phyloP scores from a whole-genome alignment of 345 rosid species.

The Lumnitzera littorea region DNA sequence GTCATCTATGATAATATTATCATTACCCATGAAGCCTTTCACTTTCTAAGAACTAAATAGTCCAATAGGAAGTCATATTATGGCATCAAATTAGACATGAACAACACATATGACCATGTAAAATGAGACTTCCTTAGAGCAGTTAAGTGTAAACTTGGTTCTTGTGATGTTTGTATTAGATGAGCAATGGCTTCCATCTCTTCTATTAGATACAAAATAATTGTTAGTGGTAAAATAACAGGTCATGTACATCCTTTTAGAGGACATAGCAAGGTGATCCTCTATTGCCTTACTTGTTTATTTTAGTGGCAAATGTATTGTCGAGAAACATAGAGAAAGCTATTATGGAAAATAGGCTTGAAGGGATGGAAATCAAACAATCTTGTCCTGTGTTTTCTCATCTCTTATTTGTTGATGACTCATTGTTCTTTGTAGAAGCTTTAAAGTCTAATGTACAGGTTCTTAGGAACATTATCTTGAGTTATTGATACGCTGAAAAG shows the following conservation, averaged over 20 bases:
- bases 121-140: not conserved
- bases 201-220: not conserved
- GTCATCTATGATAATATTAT: not conserved
- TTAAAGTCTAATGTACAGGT: too few species aligned
- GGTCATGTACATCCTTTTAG: not conserved
- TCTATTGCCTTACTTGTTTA: not conserved
- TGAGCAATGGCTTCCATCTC: not conserved
- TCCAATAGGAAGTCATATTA: not conserved
- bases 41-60: not conserved
- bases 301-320: not conserved
- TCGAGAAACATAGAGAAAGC: not conserved
- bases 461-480: too few species aligned
- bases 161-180: not conserved
- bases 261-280: not conserved
- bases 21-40: not conserved
- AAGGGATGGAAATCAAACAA: not conserved
- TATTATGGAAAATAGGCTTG: not conserved
- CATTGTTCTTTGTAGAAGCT: too few species aligned
- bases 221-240: not conserved
- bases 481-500: too few species aligned
- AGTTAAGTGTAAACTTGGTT: not conserved
- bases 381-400: too few species aligned
- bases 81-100: not conserved
- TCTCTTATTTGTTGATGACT: too few species aligned
- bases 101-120: not conserved